These are phyloP conservation scores for Hypoxylon sp. DNA, from an alignment of 2,329 filamentous ascomycete species.

Conservation along the genomic window DNA sequence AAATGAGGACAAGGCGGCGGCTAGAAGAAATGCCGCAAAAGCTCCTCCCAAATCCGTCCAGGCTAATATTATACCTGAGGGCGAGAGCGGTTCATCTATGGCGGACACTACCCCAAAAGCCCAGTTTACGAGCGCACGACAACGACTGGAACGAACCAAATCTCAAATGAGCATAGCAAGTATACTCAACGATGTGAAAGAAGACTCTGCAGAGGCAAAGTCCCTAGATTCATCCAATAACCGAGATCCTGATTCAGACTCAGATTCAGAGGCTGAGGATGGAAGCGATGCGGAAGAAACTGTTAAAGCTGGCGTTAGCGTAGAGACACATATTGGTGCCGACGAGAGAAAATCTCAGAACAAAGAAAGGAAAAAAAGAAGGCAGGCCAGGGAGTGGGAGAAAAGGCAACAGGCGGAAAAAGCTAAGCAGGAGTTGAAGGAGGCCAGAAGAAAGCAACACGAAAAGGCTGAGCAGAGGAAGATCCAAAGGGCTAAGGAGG, in stretches of 20 bases:
- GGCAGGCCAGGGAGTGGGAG: constrained; percentile 15
- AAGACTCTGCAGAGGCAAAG: background rate
- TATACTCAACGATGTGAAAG: background rate
- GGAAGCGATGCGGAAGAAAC: background rate
- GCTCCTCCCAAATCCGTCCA: background rate
- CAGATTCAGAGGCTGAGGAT: background rate
- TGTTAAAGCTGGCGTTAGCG: background rate
- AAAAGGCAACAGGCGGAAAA: constrained; percentile 17
- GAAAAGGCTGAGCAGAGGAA: constrained; percentile 18
- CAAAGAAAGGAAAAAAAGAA: constrained; percentile 25
- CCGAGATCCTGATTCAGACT: background rate
- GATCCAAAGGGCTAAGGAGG: background rate
- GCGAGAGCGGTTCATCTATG: background rate
- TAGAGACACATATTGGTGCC: background rate
- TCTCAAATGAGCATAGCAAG: background rate
- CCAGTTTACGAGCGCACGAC: background rate
- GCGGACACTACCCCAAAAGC: background rate
- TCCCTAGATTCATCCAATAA: background rate
- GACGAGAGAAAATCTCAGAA: constrained; percentile 14
- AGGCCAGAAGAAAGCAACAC: constrained; percentile 26
- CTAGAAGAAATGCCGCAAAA: background rate
- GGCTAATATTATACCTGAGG: background rate
- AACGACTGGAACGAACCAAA: background rate
- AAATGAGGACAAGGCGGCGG: background rate
- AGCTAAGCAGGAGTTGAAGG: constrained; percentile 21